A percentile compares a stretch with the other conserved stretches of the same genome.
These are phyloP conservation scores for Haemoproteus tartakovskyi DNA, from an alignment of 169 alveolate species.

Conservation along the genomic window DNA sequence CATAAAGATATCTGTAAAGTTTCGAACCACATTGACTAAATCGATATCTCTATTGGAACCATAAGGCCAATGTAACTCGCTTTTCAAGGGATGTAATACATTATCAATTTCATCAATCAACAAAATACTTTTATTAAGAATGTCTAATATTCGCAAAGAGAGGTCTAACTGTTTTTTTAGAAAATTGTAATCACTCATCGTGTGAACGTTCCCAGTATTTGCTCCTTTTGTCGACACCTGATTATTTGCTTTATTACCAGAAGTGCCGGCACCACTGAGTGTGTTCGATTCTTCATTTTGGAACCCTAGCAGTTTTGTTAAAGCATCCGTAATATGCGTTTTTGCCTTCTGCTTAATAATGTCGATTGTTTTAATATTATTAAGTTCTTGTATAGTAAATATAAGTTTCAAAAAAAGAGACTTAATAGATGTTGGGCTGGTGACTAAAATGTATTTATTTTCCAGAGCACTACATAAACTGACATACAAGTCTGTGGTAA, in stretches of 20 bases:
- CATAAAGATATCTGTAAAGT: constrained; percentile 62
- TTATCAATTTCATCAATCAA: constrained; percentile 89
- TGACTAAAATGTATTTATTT: constrained; percentile 82
- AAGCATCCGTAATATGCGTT: constrained; percentile 71
- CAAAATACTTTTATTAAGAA: constrained; percentile 77
- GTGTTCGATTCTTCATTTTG: constrained; percentile 53
- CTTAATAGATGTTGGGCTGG: constrained; percentile 88
- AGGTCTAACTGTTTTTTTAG: constrained; percentile 72
- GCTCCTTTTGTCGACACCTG: neutral
- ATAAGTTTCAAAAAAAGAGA: constrained; percentile 83
- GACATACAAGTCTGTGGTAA: constrained; percentile 80
- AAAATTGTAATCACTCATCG: constrained; percentile 26
- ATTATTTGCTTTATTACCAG: neutral
- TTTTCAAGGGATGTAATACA: constrained; percentile 88
- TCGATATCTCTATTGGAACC: constrained; percentile 79
- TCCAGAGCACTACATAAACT: constrained; percentile 85
- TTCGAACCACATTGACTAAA: constrained; percentile 42
- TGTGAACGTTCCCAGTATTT: neutral
- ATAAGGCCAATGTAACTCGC: constrained; percentile 92
- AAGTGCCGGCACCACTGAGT: constrained; percentile 9
- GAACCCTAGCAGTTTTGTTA: constrained; percentile 74
- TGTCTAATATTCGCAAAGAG: constrained; percentile 75
- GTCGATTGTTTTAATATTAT: constrained; percentile 66
- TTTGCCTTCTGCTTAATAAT: constrained; percentile 67
- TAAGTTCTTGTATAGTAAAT: constrained; percentile 80